Evolutionary conservation across 345 rosid genomes (phyloP), one percentile per base, ranked within the genome.

Genomic region (Ceriops tagal): DNA sequence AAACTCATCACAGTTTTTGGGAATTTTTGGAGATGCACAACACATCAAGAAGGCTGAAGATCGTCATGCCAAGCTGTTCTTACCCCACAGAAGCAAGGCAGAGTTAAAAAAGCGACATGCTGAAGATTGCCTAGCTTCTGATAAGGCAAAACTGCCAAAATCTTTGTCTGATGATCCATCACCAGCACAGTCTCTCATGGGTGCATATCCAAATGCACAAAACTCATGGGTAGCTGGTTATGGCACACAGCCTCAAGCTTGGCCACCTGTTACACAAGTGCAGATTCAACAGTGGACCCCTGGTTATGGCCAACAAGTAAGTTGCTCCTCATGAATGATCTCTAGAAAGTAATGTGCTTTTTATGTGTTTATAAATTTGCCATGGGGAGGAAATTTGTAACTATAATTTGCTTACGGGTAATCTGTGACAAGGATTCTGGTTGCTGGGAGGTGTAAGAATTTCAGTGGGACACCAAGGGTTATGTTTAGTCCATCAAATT

Each of bases 151-250:
- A 83, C 53, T 88, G 77, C 87, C 92, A n/a, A 92, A 82, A 78
- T 81, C 90, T 5, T 87, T 81, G 64, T 69, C 79, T 46, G 83
- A 87, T 67, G 85, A 77, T 27, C 76, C 90, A 61, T 73, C 87
- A 52, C 75, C 87, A 34, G 88, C 86, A 21, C 91, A 87, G 69
- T 78, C 91, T 61, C 68, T 81, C 76, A 81, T 88, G 77, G 88
- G 87, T 83, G 82, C 87, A 47, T 93, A 93, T 79, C 91, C 96
- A 53, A 87, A 70, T 70, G 73, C 88, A 16, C 98, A 85, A 67
- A 77, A 85, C 72, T 97, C 87, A 58, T 96, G 97, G 98, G 61
- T 92, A 19, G 88, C 93, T 77, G 84, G 89, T 66, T 92, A 90
- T 71, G 90, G 85, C 64, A 77, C 76, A 53, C 98, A 88, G 72